A percentile compares a stretch with the other conserved stretches of the same genome.
These are phyloP conservation scores for Plasmopara muralis DNA, from an alignment of 352 stramenopile species.

Conservation along the genomic window DNA sequence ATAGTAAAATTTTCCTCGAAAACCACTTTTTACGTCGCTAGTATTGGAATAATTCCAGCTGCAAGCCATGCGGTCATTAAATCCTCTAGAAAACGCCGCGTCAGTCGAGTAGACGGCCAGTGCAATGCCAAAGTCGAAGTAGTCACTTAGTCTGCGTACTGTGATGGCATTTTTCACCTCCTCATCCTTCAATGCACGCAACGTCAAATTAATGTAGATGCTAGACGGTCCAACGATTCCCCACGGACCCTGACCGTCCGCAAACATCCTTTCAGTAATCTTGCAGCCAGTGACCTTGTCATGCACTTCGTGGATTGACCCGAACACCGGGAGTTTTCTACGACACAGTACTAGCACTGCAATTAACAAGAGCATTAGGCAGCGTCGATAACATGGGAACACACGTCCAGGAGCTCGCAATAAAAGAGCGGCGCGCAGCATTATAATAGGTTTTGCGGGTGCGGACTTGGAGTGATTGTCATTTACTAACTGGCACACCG, in stretches of 20 bases:
- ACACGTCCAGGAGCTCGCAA: constrained; percentile 1
- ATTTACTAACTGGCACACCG: constrained; percentile 37
- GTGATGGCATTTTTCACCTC: constrained; percentile 68
- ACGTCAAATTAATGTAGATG: constrained; percentile 39
- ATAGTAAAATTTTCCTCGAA: constrained; percentile 54
- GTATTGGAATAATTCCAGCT: constrained; percentile 51
- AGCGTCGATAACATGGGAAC: neutral
- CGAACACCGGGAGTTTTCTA: constrained; percentile 25
- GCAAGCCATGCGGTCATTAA: constrained; percentile 53
- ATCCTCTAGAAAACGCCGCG: constrained; percentile 25
- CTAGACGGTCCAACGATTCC: constrained; percentile 39
- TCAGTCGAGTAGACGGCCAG: constrained; percentile 55
- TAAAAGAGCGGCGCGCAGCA: constrained; percentile 2
- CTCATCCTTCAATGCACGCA: constrained; percentile 40
- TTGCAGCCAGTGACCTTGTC: constrained; percentile 51
- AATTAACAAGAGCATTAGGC: constrained; percentile 11
- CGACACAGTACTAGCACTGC: constrained; percentile 27
- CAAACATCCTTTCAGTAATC: constrained; percentile 79
- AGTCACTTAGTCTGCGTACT: constrained; percentile 57
- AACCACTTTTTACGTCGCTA: constrained; percentile 32
- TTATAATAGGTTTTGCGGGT: constrained; percentile 1
- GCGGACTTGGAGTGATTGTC: constrained; percentile 21
- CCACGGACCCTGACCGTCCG: constrained; percentile 47
- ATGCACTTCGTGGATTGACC: constrained; percentile 55
- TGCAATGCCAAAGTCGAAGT: constrained; percentile 75